Evolutionary conservation across 2,329 filamentous ascomycete species (phyloP).

Genomic region (Scedosporium dehoogii): DNA sequence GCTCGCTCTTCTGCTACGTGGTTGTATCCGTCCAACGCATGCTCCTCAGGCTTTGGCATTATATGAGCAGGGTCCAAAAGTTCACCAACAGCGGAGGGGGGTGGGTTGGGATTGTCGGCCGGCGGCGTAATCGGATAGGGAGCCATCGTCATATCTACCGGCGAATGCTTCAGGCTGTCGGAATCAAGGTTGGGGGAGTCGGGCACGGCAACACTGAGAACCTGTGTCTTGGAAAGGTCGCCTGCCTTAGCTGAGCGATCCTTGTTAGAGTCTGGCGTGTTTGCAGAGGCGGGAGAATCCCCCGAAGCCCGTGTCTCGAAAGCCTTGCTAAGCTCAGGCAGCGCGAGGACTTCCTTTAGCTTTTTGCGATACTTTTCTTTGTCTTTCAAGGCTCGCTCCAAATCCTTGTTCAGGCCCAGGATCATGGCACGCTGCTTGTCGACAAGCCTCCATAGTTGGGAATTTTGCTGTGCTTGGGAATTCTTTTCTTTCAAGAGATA

Average conservation of each 20-base stretch:
- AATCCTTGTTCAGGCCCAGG: conserved; percentile 83
- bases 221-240: background rate
- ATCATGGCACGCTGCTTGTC: conserved; percentile 96
- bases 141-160: conserved; percentile 48
- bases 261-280: background rate
- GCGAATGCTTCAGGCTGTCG: conserved; percentile 42
- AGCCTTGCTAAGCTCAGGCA: conserved; percentile 14
- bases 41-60: conserved; percentile 53
- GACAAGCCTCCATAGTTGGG: conserved; percentile 87
- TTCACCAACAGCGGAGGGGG: conserved; percentile 35
- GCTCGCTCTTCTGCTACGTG: conserved; percentile 40
- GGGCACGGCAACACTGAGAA: conserved; percentile 15
- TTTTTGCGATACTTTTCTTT: conserved; percentile 92
- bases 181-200: conserved; percentile 40
- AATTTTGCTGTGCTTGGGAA: conserved; percentile 77
- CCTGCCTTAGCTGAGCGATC: background rate
- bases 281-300: background rate
- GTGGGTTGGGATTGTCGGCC: conserved; percentile 34
- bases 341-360: conserved; percentile 61
- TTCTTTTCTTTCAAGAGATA: conserved; percentile 88
- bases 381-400: conserved; percentile 83
- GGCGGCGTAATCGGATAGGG: conserved; percentile 58
- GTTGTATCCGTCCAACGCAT: conserved; percentile 47
- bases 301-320: background rate
- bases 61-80: conserved; percentile 45